Evolutionary conservation across 768 basidiomycete genomes (phyloP).

Genomic region (Glaciozyma antarctica): DNA sequence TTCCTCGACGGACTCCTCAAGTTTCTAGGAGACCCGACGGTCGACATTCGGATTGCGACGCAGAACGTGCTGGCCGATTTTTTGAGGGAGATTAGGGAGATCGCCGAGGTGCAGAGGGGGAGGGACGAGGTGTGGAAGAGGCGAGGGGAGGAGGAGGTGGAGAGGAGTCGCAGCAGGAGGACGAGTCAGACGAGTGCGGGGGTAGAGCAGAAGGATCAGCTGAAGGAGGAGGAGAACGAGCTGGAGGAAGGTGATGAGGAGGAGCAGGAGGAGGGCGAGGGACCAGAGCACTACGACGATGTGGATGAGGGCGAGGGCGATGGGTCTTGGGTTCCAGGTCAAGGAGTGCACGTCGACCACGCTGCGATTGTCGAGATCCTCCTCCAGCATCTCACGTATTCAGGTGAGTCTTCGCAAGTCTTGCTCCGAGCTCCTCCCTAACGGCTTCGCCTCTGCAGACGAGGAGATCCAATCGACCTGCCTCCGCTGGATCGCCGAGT

Average conservation of each 20-base stretch:
- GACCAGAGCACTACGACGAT: slow-evolving; percentile 29
- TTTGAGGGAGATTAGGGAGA: slow-evolving; percentile 77
- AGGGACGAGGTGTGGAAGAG: slow-evolving; percentile 6
- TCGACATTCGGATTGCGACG: slow-evolving; percentile 83
- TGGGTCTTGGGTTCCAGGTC: slow-evolving; percentile 76
- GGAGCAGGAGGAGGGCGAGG: slow-evolving; percentile 20
- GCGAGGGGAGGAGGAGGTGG: slow-evolving; percentile 12
- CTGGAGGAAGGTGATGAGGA: slow-evolving; percentile 31
- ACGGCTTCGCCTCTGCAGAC: slow-evolving; percentile 45
- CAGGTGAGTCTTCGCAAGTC: slow-evolving; percentile 49
- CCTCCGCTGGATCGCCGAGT: slow-evolving; percentile 85
- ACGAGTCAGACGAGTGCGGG: slow-evolving; percentile 1
- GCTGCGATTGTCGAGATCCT: slow-evolving; percentile 86
- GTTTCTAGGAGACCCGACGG: slow-evolving; percentile 89
- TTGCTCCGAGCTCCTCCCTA: slow-evolving; percentile 1
- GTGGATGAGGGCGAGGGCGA: slow-evolving; percentile 40
- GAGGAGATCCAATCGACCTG: slow-evolving; percentile 92
- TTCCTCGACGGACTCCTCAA: slow-evolving; percentile 92
- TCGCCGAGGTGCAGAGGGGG: slow-evolving; percentile 44
- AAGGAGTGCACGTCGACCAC: slow-evolving; percentile 85
- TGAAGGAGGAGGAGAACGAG: slow-evolving; percentile 20
- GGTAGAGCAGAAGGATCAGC: slow-evolving; percentile 41
- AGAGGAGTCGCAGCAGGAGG: not conserved
- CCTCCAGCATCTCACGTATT: slow-evolving; percentile 67
- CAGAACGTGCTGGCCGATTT: slow-evolving; percentile 75